A percentile compares a stretch with the other conserved stretches of the same genome.
Conservation (phyloP, 768 basidiomycete species). For the Collybia sordida region DNA sequence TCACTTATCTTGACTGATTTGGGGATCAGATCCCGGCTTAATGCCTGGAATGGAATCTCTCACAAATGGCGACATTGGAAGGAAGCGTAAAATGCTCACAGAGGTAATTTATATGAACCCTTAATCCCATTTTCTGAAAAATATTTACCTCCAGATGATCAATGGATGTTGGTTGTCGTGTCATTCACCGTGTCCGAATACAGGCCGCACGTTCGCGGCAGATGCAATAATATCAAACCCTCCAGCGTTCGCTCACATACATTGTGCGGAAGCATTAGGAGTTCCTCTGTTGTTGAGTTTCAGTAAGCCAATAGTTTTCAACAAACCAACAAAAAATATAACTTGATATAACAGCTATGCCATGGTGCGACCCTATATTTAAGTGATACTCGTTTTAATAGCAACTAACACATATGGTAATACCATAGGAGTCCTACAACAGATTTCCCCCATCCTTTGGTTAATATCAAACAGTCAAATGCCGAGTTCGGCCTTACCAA, state of each 20-base stretch:
- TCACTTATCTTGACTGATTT: conserved; percentile 5
- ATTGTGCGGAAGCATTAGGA: conserved; percentile 64
- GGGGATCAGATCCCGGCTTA: conserved; percentile 54
- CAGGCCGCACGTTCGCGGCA: conserved; percentile 48
- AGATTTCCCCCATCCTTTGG: conserved; percentile 62
- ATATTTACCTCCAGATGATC: conserved; percentile 42
- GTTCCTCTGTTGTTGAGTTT: conserved; percentile 57
- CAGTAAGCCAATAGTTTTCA: conserved; percentile 36
- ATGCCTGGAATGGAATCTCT: conserved; percentile 59
- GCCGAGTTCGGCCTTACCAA: conserved; percentile 54
- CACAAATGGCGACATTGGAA: conserved; percentile 58
- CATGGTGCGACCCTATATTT: conserved; percentile 39
- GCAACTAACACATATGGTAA: neutral
- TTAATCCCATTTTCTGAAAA: neutral
- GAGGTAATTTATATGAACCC: conserved; percentile 28
- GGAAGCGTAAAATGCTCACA: conserved; percentile 57
- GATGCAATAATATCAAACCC: conserved; percentile 72
- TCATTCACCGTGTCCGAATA: conserved; percentile 42
- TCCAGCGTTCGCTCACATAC: conserved; percentile 64
- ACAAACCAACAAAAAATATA: neutral
- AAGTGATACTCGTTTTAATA: neutral
- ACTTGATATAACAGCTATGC: conserved; percentile 49
- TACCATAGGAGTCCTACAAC: conserved; percentile 45
- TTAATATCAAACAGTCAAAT: conserved; percentile 55
- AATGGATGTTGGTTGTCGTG: conserved; percentile 59